Conservation (phyloP, 2,329 filamentous ascomycete genomes). For the Trichophaea hybrida region DNA sequence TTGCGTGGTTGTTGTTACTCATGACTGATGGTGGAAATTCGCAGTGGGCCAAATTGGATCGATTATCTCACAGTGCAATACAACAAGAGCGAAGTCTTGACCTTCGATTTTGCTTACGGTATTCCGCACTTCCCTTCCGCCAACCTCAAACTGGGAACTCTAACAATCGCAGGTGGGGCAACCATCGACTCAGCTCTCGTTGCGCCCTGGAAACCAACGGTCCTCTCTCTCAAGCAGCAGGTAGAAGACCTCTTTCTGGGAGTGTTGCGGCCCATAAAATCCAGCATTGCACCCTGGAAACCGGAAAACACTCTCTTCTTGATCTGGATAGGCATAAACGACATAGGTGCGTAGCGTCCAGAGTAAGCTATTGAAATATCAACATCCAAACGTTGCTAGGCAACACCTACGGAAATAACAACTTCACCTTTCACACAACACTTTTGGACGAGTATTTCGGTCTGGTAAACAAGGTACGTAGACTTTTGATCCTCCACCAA, state of each 20-base stretch:
- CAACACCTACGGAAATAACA: no score
- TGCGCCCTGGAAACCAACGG: conserved; percentile 29
- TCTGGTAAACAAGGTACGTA: conserved; percentile 29
- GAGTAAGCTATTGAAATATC: no score
- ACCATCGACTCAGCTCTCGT: conserved; percentile 33
- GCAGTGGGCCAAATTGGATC: conserved; percentile 43
- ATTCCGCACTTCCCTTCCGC: not conserved
- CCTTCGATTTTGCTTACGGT: conserved; percentile 40
- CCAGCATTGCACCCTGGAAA: conserved; percentile 33
- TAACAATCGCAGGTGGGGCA: conserved; percentile 27
- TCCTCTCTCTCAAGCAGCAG: conserved; percentile 32
- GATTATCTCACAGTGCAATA: conserved; percentile 37
- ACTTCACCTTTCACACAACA: conserved; percentile 23
- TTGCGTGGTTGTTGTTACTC: not conserved
- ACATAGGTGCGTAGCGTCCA: conserved; percentile 33
- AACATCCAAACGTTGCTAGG: no score
- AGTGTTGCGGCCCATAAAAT: conserved; percentile 11
- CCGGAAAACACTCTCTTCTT: conserved; percentile 36
- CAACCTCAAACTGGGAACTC: conserved; percentile 3
- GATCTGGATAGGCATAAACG: conserved; percentile 44
- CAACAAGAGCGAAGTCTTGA: conserved; percentile 35
- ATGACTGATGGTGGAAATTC: not conserved
- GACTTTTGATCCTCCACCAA: not conserved
- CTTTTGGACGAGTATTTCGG: conserved; percentile 36
- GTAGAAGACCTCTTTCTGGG: conserved; percentile 31